Evolutionary conservation across 768 basidiomycete species (phyloP), one percentile per base, ranked within the genome.

Genomic region (Boletellus emodensis): DNA sequence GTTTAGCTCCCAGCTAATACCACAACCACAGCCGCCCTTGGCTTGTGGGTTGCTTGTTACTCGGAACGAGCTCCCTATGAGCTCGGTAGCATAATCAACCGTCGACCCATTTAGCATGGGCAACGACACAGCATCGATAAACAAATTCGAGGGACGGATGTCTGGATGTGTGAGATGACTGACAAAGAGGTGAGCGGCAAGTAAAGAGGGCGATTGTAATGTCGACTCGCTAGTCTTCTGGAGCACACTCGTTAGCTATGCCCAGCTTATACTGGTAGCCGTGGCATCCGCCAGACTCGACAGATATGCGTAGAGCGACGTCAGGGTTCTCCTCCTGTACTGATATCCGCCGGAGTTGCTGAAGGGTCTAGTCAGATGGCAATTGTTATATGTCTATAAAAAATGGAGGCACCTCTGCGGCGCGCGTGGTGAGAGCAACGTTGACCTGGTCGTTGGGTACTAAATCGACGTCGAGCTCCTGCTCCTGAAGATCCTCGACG

Each of bases 221-320:
- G 4, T 14, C 6, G 18, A 73, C 90, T 68, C 64, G 94, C 93
- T 93, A 95, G 69, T 95, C 92, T 56, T 92, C 91, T 6, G 75
- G 74, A 34, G 76, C 72, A 10, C 75, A 72, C 46, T 72, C 69
- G 39, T 75, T 78, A 4, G 87, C 85, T 8, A 96, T 76, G 49
- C 87, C 84, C 80, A 96, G 83, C 59, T 88, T 94, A 70, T 96
- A 95, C 61, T 96, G 92, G 68, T 96, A 96, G 36, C 94, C 94
- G 66, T 98, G 94, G 61, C 94, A 98, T 22, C 94, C 94, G 13
- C 94, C 94, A 15, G 87, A 89, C 61, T 96, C 93, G n/a, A 98
- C 92, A 1, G 82, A 74, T 54, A 98, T 77, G 54, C 94, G 75
- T 32, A 96, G 73, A 3, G 85, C 88, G 26, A 89, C 76, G 40